Conservation (phyloP, 176 grass and related monocot species). For the Avena eriantha region DNA sequence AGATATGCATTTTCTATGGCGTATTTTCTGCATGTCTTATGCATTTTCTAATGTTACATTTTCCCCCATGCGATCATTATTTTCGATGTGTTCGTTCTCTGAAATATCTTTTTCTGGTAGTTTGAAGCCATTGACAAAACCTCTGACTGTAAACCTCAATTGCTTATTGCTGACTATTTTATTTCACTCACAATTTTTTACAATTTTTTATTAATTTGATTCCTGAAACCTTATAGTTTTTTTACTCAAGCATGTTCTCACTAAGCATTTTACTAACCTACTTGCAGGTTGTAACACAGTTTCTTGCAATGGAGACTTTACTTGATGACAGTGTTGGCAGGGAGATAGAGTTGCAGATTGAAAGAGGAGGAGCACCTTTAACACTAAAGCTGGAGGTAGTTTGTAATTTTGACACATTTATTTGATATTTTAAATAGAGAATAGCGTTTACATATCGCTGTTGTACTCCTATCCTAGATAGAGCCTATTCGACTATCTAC, state of each 20-base stretch:
- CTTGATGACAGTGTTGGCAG: slow-evolving; percentile 78
- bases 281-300: slow-evolving; percentile 94
- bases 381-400: slow-evolving; percentile 81
- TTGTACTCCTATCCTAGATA: not conserved
- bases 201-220: not conserved
- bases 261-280: slow-evolving; percentile 33
- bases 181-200: not conserved
- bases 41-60: not conserved
- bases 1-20: not conserved
- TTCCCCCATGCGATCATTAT: not conserved
- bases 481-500: not conserved
- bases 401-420: slow-evolving; percentile 1
- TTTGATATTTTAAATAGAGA: slow-evolving; percentile 1
- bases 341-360: slow-evolving; percentile 80
- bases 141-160: not conserved
- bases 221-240: slow-evolving; percentile 5
- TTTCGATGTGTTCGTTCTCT: not conserved
- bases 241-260: not conserved
- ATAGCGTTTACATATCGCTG: slow-evolving; percentile 4
- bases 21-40: slow-evolving; percentile 2
- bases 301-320: slow-evolving; percentile 90
- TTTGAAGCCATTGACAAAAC: not conserved
- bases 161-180: slow-evolving; percentile 26
- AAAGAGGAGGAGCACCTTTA: slow-evolving; percentile 84
- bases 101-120: not conserved